These are phyloP conservation scores for Oenanthe javanica DNA, from an alignment of 140 eudicot species.

Conservation along the genomic window DNA sequence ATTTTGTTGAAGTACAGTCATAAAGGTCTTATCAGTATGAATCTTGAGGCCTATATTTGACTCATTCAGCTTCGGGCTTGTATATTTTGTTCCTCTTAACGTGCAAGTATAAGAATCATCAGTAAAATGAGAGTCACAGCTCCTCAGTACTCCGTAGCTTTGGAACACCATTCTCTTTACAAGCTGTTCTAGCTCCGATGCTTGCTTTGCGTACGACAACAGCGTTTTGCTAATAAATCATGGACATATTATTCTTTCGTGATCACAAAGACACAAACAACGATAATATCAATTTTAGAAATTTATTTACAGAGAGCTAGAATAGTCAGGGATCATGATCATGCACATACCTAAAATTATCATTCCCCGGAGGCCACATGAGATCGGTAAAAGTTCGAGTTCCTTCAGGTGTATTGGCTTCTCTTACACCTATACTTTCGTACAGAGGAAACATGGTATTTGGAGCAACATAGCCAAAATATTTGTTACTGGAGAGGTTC, in stretches of 20 bases:
- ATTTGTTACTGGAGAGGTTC: constrained; percentile 17
- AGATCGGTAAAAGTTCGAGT: constrained; percentile 14
- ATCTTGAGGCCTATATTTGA: constrained; percentile 6
- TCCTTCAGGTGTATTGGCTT: constrained; percentile 9
- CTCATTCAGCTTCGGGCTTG: constrained; percentile 5
- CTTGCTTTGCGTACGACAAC: constrained; percentile 1
- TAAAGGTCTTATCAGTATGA: constrained; percentile 11
- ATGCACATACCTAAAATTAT: constrained; percentile 19
- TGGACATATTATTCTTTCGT: neutral
- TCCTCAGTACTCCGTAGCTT: constrained; percentile 10
- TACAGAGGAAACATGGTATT: constrained; percentile 21
- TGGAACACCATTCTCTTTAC: constrained; percentile 15
- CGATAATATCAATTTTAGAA: neutral
- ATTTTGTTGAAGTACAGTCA: constrained; percentile 8
- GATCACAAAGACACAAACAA: neutral
- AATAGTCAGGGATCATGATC: neutral
- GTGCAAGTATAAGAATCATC: neutral
- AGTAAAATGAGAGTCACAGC: constrained; percentile 7
- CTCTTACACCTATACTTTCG: constrained; percentile 37
- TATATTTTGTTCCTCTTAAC: constrained; percentile 4
- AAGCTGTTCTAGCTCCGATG: constrained; percentile 4
- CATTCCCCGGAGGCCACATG: constrained; percentile 40
- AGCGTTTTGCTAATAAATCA: neutral
- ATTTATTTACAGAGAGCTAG: neutral
- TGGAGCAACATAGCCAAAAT: constrained; percentile 22